Conservation (phyloP, 805 yeast genomes). For the Grigorovia yakushimaensis region DNA sequence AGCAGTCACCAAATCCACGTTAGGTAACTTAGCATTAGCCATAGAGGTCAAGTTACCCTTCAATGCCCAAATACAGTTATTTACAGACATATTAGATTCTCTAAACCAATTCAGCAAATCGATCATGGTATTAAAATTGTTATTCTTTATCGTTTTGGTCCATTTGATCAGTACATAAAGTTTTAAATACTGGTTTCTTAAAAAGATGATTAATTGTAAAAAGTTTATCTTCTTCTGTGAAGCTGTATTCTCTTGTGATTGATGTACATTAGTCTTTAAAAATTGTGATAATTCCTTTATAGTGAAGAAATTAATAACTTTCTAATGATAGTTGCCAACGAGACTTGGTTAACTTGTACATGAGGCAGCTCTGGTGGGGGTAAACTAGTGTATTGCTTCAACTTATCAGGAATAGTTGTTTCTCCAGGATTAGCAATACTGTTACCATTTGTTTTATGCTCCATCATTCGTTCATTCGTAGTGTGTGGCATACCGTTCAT, state of each 20-base stretch:
- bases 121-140: slow-evolving; percentile 63
- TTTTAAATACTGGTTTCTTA: slow-evolving; percentile 78
- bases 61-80: slow-evolving; percentile 51
- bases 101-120: slow-evolving; percentile 85
- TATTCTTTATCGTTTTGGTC: slow-evolving; percentile 55
- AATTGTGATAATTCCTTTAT: slow-evolving; percentile 28
- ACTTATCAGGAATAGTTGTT: neutral
- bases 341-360: slow-evolving; percentile 28
- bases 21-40: slow-evolving; percentile 83
- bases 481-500: neutral
- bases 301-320: slow-evolving; percentile 25
- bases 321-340: slow-evolving; percentile 24
- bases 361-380: slow-evolving; percentile 25
- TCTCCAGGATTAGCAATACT: neutral
- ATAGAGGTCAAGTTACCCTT: slow-evolving; percentile 51
- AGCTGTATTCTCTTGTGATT: slow-evolving; percentile 8
- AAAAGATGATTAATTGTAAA: slow-evolving; percentile 53
- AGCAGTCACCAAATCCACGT: slow-evolving; percentile 82
- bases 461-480: neutral
- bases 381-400: neutral
- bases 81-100: slow-evolving; percentile 63
- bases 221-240: slow-evolving; percentile 57
- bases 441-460: neutral
- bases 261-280: slow-evolving; percentile 25
- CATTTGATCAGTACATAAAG: slow-evolving; percentile 82